These are phyloP conservation scores for Blastocystis sp. DNA, from an alignment of 352 stramenopile genomes.

Conservation along the genomic window DNA sequence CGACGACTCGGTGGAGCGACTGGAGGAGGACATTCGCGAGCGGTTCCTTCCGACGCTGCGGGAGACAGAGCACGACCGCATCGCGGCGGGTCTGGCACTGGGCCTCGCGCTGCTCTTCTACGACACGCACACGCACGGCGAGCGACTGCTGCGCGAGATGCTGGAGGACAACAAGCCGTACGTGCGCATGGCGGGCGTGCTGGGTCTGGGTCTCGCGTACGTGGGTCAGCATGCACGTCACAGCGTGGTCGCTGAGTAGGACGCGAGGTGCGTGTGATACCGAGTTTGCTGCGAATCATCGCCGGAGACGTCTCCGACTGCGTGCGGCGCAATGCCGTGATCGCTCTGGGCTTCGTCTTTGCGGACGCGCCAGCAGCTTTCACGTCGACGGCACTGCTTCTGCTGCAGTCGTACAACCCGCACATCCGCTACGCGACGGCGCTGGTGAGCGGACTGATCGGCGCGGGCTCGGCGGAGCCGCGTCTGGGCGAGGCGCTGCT, in stretches of 20 bases:
- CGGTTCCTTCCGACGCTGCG: conserved; percentile 91
- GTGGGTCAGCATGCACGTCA: neutral
- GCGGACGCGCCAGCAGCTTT: conserved; percentile 63
- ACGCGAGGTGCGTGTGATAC: neutral
- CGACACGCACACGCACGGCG: conserved; percentile 77
- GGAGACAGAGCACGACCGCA: conserved; percentile 98
- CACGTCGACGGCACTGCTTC: conserved; percentile 83
- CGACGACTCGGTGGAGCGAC: conserved; percentile 59
- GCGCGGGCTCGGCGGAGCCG: neutral
- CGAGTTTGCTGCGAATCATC: conserved; percentile 88
- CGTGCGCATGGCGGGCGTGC: conserved; percentile 85
- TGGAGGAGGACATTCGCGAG: conserved; percentile 69
- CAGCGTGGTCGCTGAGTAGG: neutral
- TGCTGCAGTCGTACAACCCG: conserved; percentile 97
- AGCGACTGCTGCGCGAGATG: conserved; percentile 90
- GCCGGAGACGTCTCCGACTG: conserved; percentile 96
- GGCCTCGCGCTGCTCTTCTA: conserved; percentile 83
- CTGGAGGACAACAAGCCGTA: conserved; percentile 80
- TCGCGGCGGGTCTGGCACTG: conserved; percentile 92
- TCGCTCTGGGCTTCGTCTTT: conserved; percentile 88
- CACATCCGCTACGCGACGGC: conserved; percentile 96
- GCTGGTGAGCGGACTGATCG: conserved; percentile 64
- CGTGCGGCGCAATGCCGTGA: conserved; percentile 90
- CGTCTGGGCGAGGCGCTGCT: neutral
- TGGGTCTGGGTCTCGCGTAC: conserved; percentile 83